Evolutionary conservation across 2,329 filamentous ascomycete species (phyloP).

Genomic region (Alternaria consortialis): DNA sequence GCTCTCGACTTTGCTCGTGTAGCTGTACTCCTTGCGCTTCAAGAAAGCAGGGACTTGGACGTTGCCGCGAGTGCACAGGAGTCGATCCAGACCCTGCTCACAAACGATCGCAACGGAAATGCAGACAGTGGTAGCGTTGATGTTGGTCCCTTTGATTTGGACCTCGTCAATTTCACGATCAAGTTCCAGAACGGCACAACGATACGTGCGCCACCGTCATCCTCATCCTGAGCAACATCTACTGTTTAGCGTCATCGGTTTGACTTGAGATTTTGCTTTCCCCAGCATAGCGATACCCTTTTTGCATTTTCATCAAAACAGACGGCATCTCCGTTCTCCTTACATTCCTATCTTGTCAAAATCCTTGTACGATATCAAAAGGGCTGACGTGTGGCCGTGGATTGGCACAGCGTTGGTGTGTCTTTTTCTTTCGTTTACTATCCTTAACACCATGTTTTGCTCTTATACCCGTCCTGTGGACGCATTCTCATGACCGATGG

Average conservation of each 20-base stretch:
- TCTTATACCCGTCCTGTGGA: conserved; percentile 38
- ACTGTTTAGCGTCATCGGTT: not conserved
- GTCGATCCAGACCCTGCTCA: conserved; percentile 51
- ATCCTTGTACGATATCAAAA: conserved; percentile 21
- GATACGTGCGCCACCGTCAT: conserved; percentile 26
- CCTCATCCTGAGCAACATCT: conserved; percentile 5
- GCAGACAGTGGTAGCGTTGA: conserved; percentile 36
- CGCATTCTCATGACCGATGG: conserved; percentile 27
- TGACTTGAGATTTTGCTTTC: conserved; percentile 2
- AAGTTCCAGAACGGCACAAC: conserved; percentile 47
- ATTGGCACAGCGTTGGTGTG: conserved; percentile 7
- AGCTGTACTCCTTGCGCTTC: conserved; percentile 57
- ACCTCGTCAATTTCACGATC: conserved; percentile 44
- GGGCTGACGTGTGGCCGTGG: conserved; percentile 4
- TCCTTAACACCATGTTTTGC: conserved; percentile 13
- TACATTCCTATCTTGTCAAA: conserved; percentile 3
- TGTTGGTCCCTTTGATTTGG: conserved; percentile 41
- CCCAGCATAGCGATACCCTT: conserved; percentile 30
- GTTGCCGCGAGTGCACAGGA: conserved; percentile 56
- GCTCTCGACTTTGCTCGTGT: conserved; percentile 58
- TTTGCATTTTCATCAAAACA: conserved; percentile 13
- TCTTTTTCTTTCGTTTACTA: conserved; percentile 7
- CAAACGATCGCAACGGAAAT: conserved; percentile 40
- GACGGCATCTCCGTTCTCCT: not conserved
- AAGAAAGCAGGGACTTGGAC: conserved; percentile 52